Evolutionary conservation across 2,329 filamentous ascomycete genomes (phyloP), one percentile per base, ranked within the genome.

Genomic region (Capronia epimyces): DNA sequence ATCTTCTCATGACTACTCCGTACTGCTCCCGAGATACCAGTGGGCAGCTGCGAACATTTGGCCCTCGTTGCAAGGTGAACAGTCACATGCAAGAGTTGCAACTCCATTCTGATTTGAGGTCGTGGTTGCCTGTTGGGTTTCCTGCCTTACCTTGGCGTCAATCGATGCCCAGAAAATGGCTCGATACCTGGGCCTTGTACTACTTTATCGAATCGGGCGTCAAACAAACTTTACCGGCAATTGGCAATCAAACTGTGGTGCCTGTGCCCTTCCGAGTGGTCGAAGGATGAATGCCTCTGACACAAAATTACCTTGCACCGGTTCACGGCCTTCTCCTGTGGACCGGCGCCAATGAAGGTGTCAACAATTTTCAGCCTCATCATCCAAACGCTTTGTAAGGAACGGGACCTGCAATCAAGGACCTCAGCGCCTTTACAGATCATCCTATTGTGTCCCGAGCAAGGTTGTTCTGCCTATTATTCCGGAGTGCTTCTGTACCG

Each of bases 161-260:
- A 43, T 15, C 21, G 12, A 20, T n/a, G 31, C 31, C 39, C 32
- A 40, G 39, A 22, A 41, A 32, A 44, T 15, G 9, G 20, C 20
- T 25, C 10, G 40, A 16, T 13, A 40, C 15, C 6, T 20, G 8
- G 4, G 8, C 36, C 20, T 16, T 10, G 24, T 10, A 5, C n/a
- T 21, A 12, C 40, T 41, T 42, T 42, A 39, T 25, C 25, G 18
- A 32, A 25, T 47, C 49, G 49, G 49, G 43, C 49, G 43, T 27
- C 13, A 27, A 25, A 13, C 16, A 20, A 21, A 34, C 43, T 31
- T 43, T 43, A 43, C 49, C 37, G 8, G 43, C 36, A 36, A 43
- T 32, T 20, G 27, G 15, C 36, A 43, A 21, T 3, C 36, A 25
- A 25, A 27, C 5, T 10, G 5, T 27, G 24, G 3, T 16, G 29